Conservation (phyloP, 106 monocot genomes). For the Phalaenopsis equestris region DNA sequence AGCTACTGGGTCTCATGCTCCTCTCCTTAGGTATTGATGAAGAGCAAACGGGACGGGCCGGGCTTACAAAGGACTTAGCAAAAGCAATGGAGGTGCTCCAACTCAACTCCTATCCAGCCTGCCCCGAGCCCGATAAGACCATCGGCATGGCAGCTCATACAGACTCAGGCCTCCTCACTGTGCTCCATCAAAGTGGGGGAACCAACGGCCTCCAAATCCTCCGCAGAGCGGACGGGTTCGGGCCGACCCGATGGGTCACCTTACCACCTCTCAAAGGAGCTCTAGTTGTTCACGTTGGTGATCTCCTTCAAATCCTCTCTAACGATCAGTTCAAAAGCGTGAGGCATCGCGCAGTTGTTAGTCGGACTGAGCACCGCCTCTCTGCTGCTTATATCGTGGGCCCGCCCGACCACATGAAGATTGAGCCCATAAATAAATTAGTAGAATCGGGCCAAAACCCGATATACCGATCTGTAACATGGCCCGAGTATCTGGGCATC, state of each 20-base stretch:
- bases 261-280: conserved; percentile 23
- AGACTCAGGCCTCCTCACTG: conserved; percentile 43
- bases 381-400: conserved; percentile 42
- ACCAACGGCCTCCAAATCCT: conserved; percentile 38
- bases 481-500: conserved; percentile 37
- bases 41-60: conserved; percentile 11
- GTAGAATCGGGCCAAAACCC: conserved; percentile 10
- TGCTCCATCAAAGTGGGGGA: conserved; percentile 34
- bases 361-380: conserved; percentile 20
- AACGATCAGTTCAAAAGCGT: conserved; percentile 38
- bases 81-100: conserved; percentile 17
- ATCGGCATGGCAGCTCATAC: conserved; percentile 52
- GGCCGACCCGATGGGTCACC: conserved; percentile 25
- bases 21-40: conserved; percentile 38
- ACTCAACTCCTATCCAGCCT: conserved; percentile 44
- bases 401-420: conserved; percentile 22
- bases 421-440: conserved; percentile 13
- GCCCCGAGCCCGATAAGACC: conserved; percentile 50
- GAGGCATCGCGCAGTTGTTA: conserved; percentile 42
- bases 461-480: conserved; percentile 25
- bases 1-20: conserved; percentile 32
- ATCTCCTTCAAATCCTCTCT: conserved; percentile 37
- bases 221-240: not conserved
- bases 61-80: not conserved
- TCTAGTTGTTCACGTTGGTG: conserved; percentile 35